A percentile compares a stretch with the other conserved stretches of the same genome.
Conservation (phyloP, 192 early-diverging fungal genomes). For the Dissophora ornata region DNA sequence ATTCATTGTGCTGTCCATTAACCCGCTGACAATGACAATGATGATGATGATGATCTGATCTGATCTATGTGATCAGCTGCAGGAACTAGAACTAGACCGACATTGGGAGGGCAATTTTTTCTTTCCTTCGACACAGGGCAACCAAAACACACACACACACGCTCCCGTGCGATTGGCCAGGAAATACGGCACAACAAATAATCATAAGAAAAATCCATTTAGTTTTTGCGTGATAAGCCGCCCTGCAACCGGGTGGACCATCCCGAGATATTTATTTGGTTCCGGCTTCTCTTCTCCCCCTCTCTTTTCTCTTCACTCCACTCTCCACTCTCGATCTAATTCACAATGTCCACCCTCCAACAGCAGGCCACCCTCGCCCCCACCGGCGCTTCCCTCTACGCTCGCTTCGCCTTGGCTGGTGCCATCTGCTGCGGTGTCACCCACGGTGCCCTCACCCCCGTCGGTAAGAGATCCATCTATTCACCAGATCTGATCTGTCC, state of each 20-base stretch:
- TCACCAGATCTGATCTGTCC: conserved; percentile 12
- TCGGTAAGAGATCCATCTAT: conserved; percentile 21
- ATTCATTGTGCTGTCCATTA: too few species aligned
- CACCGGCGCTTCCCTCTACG: conserved; percentile 63
- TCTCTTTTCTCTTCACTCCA: conserved; percentile 5
- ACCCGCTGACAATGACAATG: too few species aligned
- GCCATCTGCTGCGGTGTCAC: conserved; percentile 70
- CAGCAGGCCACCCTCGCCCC: conserved; percentile 53
- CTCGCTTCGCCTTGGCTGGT: conserved; percentile 69
- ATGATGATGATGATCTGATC: too few species aligned
- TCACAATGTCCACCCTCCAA: conserved; percentile 40
- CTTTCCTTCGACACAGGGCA: too few species aligned
- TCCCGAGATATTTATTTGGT: conserved; percentile 5
- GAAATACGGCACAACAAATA: conserved; percentile 1
- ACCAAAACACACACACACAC: background rate
- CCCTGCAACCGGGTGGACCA: background rate
- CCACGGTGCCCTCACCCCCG: conserved; percentile 68
- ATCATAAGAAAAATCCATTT: too few species aligned
- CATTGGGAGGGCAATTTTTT: too few species aligned
- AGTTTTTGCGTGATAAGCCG: conserved; percentile 15
- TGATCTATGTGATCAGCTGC: too few species aligned
- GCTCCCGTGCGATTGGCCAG: conserved; percentile 11
- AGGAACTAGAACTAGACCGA: too few species aligned
- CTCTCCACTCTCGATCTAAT: conserved; percentile 24
- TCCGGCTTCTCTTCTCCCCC: conserved; percentile 1